Percentiles rank a stretch among this genome's conserved stretches.
Conservation (phyloP, 495 filamentous ascomycete species). For the Mytilinidion resinicola region DNA sequence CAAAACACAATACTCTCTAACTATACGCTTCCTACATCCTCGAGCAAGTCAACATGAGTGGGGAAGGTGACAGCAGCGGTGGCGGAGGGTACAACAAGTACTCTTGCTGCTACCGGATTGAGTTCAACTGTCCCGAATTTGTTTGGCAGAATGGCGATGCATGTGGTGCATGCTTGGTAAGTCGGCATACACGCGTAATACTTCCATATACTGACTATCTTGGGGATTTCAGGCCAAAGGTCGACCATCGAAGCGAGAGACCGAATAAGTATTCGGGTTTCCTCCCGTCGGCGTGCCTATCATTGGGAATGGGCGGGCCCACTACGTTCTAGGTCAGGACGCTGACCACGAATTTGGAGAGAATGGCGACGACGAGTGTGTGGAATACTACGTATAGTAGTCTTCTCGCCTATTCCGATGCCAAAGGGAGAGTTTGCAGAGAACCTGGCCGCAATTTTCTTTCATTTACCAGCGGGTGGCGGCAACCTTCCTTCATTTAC, state of each 20-base stretch:
- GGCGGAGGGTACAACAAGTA: conserved; percentile 1
- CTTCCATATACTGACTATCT: not conserved
- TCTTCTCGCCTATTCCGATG: too few relatives aligned
- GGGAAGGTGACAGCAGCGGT: not conserved
- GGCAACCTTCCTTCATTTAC: too few relatives aligned
- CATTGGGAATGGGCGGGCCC: not conserved
- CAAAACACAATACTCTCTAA: too few relatives aligned
- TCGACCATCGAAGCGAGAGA: not conserved
- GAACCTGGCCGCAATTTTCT: too few relatives aligned
- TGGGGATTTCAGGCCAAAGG: not conserved
- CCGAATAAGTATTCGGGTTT: not conserved
- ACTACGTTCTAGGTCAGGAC: not conserved
- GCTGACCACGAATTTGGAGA: too few relatives aligned
- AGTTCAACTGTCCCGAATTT: conserved; percentile 1
- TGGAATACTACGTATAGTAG: too few relatives aligned
- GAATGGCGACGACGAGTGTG: too few relatives aligned
- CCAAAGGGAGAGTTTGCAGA: too few relatives aligned
- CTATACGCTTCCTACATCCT: too few relatives aligned
- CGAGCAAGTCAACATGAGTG: not conserved
- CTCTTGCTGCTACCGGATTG: not conserved
- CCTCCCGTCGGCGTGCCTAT: not conserved
- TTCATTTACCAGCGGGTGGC: too few relatives aligned
- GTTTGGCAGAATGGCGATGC: conserved; percentile 8
- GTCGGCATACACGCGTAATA: conserved; percentile 4
- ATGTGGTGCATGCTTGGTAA: conserved; percentile 11